phyloP scores from a whole-genome alignment of 2,329 filamentous ascomycete species.

The Colletotrichum limetticola region DNA sequence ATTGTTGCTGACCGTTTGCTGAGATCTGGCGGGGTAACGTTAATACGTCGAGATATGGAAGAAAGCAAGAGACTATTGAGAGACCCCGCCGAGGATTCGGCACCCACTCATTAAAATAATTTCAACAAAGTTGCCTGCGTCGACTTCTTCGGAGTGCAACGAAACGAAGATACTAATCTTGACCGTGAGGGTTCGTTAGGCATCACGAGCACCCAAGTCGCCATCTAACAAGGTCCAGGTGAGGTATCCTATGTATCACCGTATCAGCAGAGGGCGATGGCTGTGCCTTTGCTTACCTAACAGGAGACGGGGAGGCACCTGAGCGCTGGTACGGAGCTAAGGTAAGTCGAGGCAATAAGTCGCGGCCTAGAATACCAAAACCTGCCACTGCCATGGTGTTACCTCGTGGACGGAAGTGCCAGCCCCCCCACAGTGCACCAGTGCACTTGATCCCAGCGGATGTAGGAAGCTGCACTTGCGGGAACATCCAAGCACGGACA shows the following conservation, averaged over 20 bases:
- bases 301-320: too few species aligned
- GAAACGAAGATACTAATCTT: not conserved
- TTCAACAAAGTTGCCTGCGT: not conserved
- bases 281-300: too few species aligned
- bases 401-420: not conserved
- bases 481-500: not conserved
- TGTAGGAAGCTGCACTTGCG: not conserved
- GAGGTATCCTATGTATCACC: too few species aligned
- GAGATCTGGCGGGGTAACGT: too few species aligned
- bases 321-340: too few species aligned
- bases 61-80: too few species aligned
- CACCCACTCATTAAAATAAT: not conserved
- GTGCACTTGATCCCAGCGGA: not conserved
- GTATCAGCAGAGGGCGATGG: too few species aligned
- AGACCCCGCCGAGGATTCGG: not conserved
- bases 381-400: not conserved
- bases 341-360: not conserved
- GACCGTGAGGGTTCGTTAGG: too few species aligned
- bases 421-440: not conserved
- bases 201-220: too few species aligned
- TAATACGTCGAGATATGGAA: too few species aligned
- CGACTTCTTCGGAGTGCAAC: not conserved
- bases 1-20: not conserved
- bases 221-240: too few species aligned
- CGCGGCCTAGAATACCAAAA: not conserved